Conservation (phyloP, 2,329 filamentous ascomycete genomes). For the Hymenoscyphus scutula region DNA sequence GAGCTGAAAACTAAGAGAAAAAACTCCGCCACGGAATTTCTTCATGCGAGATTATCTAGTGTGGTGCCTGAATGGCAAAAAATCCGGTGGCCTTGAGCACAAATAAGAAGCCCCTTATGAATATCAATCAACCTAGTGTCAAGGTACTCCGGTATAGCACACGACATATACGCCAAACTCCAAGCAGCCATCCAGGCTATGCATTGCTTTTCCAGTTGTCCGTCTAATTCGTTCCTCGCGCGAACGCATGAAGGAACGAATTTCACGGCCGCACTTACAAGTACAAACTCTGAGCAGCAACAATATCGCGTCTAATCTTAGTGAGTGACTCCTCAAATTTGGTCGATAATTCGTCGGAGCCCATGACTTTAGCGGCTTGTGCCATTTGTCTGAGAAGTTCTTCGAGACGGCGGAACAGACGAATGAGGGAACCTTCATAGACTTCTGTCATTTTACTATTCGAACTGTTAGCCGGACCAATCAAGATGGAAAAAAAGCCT, state of each 20-base stretch:
- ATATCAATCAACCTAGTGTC: not conserved
- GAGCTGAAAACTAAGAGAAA: not conserved
- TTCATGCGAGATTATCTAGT: slow-evolving; percentile 1
- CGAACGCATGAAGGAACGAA: not conserved
- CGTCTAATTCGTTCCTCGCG: not conserved
- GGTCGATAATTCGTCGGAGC: slow-evolving; percentile 85
- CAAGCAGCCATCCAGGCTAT: slow-evolving; percentile 16
- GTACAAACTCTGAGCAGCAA: slow-evolving; percentile 91
- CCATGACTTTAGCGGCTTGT: slow-evolving; percentile 96
- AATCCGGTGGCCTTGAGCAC: not conserved
- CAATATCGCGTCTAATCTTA: slow-evolving; percentile 90
- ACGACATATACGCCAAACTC: slow-evolving; percentile 18
- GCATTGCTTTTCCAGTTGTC: slow-evolving; percentile 14
- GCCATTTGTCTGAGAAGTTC: slow-evolving; percentile 93
- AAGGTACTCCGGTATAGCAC: slow-evolving; percentile 5
- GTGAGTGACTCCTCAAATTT: slow-evolving; percentile 86
- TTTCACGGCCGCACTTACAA: slow-evolving; percentile 51
- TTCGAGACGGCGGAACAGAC: slow-evolving; percentile 91
- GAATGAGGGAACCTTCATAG: slow-evolving; percentile 94
- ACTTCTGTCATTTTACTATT: slow-evolving; percentile 96
- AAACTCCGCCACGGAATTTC: not conserved
- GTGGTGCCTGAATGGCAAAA: not conserved
- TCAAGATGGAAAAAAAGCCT: too few relatives aligned
- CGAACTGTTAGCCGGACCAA: slow-evolving; percentile 8
- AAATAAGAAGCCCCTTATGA: not conserved